These are phyloP conservation scores for Pharnaceum exiguum DNA, from an alignment of 148 eudicot genomes.

Conservation along the genomic window DNA sequence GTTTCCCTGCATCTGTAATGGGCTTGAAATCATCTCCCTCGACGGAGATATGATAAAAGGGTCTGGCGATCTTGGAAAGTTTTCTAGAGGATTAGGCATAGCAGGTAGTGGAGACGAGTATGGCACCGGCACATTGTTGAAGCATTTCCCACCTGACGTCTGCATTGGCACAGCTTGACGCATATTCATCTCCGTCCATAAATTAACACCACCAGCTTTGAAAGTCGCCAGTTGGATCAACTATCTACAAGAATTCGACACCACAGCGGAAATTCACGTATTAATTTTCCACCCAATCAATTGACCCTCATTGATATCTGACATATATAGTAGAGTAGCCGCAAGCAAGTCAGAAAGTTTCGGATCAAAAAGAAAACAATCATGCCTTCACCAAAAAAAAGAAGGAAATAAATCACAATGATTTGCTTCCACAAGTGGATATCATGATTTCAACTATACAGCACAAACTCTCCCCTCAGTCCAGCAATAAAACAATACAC, in stretches of 20 bases:
- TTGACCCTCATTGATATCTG: slow-evolving; percentile 19
- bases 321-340: no score
- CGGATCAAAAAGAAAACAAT: slow-evolving; percentile 11
- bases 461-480: no score
- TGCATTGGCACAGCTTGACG: slow-evolving; percentile 40
- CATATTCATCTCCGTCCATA: slow-evolving; percentile 46
- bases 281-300: neutral
- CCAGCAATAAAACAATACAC: no score
- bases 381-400: no score
- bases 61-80: slow-evolving; percentile 39
- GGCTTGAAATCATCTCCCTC: slow-evolving; percentile 22
- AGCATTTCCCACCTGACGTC: slow-evolving; percentile 34
- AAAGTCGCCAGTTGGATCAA: slow-evolving; percentile 6
- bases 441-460: no score
- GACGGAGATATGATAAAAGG: slow-evolving; percentile 35
- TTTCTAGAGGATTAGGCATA: slow-evolving; percentile 31
- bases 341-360: neutral
- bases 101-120: slow-evolving; percentile 21
- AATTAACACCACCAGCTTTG: slow-evolving; percentile 5
- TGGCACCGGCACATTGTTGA: slow-evolving; percentile 28
- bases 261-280: neutral
- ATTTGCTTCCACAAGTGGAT: no score
- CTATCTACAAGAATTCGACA: neutral
- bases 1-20: slow-evolving; percentile 24
- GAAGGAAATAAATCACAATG: no score